Percentiles rank a stretch among this genome's conserved stretches.
Conservation (phyloP, 805 yeast species). For the Kuraishia cidri region DNA sequence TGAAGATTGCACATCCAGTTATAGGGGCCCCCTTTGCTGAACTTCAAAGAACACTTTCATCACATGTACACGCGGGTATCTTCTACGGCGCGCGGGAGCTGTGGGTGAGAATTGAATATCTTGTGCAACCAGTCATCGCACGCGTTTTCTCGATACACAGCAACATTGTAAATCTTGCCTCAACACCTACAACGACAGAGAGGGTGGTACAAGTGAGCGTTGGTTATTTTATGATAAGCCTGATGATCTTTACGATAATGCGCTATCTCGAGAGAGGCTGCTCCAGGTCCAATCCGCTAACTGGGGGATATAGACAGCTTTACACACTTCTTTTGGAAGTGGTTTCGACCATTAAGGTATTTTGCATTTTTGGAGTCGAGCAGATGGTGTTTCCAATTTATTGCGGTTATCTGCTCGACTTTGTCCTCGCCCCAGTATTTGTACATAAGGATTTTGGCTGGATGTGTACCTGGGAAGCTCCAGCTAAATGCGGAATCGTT, state of each 20-base stretch:
- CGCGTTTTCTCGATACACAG: no score
- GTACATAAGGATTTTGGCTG: conserved; percentile 6
- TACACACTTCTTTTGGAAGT: conserved; percentile 47
- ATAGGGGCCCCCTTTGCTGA: no score
- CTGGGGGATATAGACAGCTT: conserved; percentile 39
- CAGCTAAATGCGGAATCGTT: no score
- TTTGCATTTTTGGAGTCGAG: conserved; percentile 68
- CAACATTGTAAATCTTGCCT: no score
- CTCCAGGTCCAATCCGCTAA: conserved; percentile 31
- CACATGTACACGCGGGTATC: no score
- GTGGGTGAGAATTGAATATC: no score
- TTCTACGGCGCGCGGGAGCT: no score
- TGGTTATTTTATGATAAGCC: conserved; percentile 11
- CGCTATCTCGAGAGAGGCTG: conserved; percentile 15
- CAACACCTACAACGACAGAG: no score
- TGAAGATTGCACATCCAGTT: no score
- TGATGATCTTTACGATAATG: conserved; percentile 9
- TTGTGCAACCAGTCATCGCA: no score
- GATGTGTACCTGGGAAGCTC: background rate
- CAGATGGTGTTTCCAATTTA: conserved; percentile 77
- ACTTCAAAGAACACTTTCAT: no score
- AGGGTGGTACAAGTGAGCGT: no score
- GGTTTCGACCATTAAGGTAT: conserved; percentile 62
- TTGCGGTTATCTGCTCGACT: conserved; percentile 74
- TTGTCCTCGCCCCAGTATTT: conserved; percentile 56